These are phyloP conservation scores for Macrolepiota fuliginosa DNA, from an alignment of 768 basidiomycete genomes.

Conservation along the genomic window DNA sequence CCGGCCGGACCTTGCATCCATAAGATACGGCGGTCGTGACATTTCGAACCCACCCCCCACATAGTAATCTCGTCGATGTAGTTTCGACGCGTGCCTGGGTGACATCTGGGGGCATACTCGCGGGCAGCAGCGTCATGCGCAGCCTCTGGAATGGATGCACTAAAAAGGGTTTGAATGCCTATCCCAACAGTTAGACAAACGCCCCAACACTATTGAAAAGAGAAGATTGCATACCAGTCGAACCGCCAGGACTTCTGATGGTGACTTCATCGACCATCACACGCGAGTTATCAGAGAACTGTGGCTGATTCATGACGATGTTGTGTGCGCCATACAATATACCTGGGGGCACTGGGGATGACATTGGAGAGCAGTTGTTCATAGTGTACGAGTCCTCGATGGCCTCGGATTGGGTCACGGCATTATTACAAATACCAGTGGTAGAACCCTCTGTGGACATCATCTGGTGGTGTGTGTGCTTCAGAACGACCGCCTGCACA, in stretches of 20 bases:
- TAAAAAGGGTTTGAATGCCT: not conserved
- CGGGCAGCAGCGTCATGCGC: not conserved
- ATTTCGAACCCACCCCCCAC: not conserved
- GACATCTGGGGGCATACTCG: not conserved
- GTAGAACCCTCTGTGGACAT: not conserved
- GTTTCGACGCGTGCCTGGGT: slow-evolving; percentile 19
- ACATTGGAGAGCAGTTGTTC: not conserved
- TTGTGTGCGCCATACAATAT: not conserved
- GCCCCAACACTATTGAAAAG: not conserved
- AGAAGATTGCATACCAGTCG: not conserved
- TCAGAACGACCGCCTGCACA: not conserved
- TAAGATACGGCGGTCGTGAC: not conserved
- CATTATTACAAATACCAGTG: not conserved
- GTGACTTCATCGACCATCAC: not conserved
- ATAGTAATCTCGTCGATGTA: slow-evolving; percentile 42
- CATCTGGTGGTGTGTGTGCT: not conserved
- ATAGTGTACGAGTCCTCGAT: not conserved
- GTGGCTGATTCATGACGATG: not conserved
- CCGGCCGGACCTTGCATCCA: slow-evolving; percentile 7
- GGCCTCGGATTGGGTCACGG: not conserved
- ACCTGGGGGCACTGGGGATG: no score
- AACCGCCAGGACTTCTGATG: not conserved
- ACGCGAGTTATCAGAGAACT: not conserved
- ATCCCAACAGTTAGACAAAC: not conserved
- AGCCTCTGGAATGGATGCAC: not conserved